A percentile compares a stretch with the other conserved stretches of the same genome.
phyloP scores from a whole-genome alignment of 2,329 filamentous ascomycete genomes.

The Nothophoma quercina region DNA sequence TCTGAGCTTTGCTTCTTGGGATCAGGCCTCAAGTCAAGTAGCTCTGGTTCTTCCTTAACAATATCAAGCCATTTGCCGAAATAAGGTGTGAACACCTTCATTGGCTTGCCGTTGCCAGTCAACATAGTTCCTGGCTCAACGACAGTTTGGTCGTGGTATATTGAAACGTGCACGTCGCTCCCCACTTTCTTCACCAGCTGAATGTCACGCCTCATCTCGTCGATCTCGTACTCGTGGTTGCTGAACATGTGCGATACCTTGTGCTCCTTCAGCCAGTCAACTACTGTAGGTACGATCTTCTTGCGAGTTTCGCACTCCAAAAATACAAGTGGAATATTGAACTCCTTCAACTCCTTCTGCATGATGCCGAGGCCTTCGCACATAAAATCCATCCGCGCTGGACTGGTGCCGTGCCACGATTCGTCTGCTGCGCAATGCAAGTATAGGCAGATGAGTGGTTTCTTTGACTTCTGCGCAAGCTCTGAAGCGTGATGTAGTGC shows the following conservation, averaged over 20 bases:
- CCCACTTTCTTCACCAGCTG: slow-evolving; percentile 50
- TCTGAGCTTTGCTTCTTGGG: slow-evolving; percentile 51
- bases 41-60: slow-evolving; percentile 52
- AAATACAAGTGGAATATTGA: slow-evolving; percentile 59
- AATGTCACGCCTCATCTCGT: slow-evolving; percentile 56
- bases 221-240: slow-evolving; percentile 58
- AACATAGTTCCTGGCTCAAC: slow-evolving; percentile 55
- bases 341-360: slow-evolving; percentile 55
- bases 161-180: slow-evolving; percentile 50
- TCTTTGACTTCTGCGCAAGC: slow-evolving; percentile 54
- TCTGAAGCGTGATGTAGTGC: slow-evolving; percentile 56
- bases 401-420: slow-evolving; percentile 60
- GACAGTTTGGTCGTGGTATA: slow-evolving; percentile 60
- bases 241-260: slow-evolving; percentile 57
- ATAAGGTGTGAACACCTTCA: slow-evolving; percentile 62
- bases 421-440: slow-evolving; percentile 58
- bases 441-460: slow-evolving; percentile 56
- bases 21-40: slow-evolving; percentile 53
- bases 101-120: slow-evolving; percentile 54
- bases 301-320: slow-evolving; percentile 53
- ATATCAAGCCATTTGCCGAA: slow-evolving; percentile 57
- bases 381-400: slow-evolving; percentile 59
- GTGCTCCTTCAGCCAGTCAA: slow-evolving; percentile 55
- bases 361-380: slow-evolving; percentile 54
- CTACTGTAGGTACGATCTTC: slow-evolving; percentile 52